Base-by-base conservation (phyloP, 129 eudicot genomes). In the Logfia minima region DNA sequence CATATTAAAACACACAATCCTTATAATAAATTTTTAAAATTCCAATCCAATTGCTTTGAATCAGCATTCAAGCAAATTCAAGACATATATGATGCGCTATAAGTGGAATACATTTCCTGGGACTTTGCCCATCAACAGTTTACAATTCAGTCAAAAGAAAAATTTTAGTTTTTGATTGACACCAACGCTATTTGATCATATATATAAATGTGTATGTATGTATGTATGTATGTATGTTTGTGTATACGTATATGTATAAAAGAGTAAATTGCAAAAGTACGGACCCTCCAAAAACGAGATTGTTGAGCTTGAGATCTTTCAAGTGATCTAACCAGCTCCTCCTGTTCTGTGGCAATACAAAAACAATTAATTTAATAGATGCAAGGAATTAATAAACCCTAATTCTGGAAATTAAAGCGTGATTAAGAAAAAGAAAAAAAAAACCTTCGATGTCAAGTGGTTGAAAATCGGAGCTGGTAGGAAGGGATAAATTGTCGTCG, bases 391-490 rank as follows among this genome's bases (percentile, higher is more conserved):
- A 18, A 51, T 65, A 71, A 63, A 75, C 70, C 83, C 77, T 79
- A 68, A 75, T 26, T 24, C 19, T 17, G 22, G 73, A 69, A 75
- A 31, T 58, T 31, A 8, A 11, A 29, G 18, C 35, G 56, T 32
- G 22, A 74, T 55, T 28, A n/a, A 19, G 8, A 67, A 2, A 43
- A 28, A 9, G 17, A 22, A 5, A 35, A 53, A 8, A 22, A 59
- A 14, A 11, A 90, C 97, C 96, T 80, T 83, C 84, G 78, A 86
- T 81, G 51, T 93, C 97, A 13, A 93, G 87, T 8, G 98, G 98
- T 31, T 77, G 89, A 76, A 66, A 77, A 85, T 83, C 97, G 62
- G 88, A 91, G 83, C 84, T 89, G 59, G 98, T 93, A 13, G 96
- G 98, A 60, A 93, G 90, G 32, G 92, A 90, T 70, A 75, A 85